These are phyloP conservation scores for Kazachstania psychrophila DNA, from an alignment of 805 yeast species.

Conservation along the genomic window DNA sequence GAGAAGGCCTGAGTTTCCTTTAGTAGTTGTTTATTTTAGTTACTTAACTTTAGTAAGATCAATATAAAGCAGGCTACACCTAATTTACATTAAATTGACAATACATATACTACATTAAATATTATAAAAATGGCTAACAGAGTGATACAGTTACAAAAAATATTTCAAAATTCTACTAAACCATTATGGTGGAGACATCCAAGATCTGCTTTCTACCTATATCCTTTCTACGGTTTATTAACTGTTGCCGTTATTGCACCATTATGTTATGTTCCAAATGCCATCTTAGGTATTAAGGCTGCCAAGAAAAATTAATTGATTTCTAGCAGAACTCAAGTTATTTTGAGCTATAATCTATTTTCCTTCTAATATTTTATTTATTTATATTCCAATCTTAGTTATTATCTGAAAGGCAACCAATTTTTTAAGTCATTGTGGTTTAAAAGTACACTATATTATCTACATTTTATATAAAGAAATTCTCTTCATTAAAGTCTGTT, in stretches of 20 bases:
- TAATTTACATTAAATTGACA: too few relatives aligned
- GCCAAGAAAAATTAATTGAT: conserved; percentile 16
- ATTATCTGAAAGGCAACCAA: too few relatives aligned
- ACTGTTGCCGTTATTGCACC: conserved; percentile 58
- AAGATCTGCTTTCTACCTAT: conserved; percentile 59
- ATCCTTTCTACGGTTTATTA: conserved; percentile 73
- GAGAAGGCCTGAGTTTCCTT: too few relatives aligned
- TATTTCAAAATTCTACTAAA: conserved; percentile 48
- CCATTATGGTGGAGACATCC: conserved; percentile 57
- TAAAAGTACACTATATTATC: too few relatives aligned
- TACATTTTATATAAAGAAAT: too few relatives aligned
- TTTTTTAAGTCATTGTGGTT: too few relatives aligned
- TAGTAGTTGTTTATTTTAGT: too few relatives aligned
- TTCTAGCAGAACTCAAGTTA: too few relatives aligned
- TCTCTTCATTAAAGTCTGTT: too few relatives aligned
- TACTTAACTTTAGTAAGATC: too few relatives aligned
- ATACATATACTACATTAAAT: too few relatives aligned
- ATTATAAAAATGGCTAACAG: conserved; percentile 32
- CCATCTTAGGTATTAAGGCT: conserved; percentile 59
- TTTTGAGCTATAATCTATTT: neutral
- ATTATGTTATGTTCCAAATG: conserved; percentile 62
- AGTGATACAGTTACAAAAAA: conserved; percentile 49
- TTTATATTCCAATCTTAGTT: neutral
- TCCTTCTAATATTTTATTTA: neutral
- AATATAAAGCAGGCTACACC: too few relatives aligned